Evolutionary conservation across 768 basidiomycete genomes (phyloP).

Genomic region (Kwoniella dendrophila): DNA sequence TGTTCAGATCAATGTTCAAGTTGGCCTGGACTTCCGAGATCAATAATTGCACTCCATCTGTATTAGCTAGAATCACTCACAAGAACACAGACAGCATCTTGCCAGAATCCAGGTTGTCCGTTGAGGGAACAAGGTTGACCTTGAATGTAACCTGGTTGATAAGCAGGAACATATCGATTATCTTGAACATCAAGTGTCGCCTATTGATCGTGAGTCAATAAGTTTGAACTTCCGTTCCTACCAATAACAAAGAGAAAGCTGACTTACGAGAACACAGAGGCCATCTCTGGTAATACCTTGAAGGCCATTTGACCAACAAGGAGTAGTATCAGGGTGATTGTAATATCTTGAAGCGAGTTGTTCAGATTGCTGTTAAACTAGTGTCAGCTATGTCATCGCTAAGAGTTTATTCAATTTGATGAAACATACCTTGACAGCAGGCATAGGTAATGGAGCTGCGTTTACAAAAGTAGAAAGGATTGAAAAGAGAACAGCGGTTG

Average conservation of each 20-base stretch:
- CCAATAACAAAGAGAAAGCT: background rate
- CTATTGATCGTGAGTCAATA: too few species aligned
- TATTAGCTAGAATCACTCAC: slow-evolving; percentile 6
- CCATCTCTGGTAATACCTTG: slow-evolving; percentile 29
- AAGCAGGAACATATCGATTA: background rate
- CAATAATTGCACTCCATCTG: too few species aligned
- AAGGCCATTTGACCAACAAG: slow-evolving; percentile 34
- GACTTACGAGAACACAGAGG: slow-evolving; percentile 35
- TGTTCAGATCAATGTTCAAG: background rate
- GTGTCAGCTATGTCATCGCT: too few species aligned
- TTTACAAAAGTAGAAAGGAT: slow-evolving; percentile 28
- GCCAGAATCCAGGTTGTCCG: slow-evolving; percentile 18
- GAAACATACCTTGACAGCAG: slow-evolving; percentile 28
- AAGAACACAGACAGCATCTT: slow-evolving; percentile 21
- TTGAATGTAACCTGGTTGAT: slow-evolving; percentile 1
- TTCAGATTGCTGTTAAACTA: slow-evolving; percentile 16
- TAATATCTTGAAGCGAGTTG: slow-evolving; percentile 25
- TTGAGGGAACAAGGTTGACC: slow-evolving; percentile 15
- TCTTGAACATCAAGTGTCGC: slow-evolving; percentile 15
- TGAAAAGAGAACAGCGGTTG: slow-evolving; percentile 27
- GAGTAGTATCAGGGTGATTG: slow-evolving; percentile 21
- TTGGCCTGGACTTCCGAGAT: background rate
- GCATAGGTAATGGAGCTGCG: slow-evolving; percentile 33
- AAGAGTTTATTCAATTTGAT: too few species aligned
- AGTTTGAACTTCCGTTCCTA: too few species aligned